phyloP scores from a whole-genome alignment of 345 rosid genomes.

The Pugionium dolabratum region DNA sequence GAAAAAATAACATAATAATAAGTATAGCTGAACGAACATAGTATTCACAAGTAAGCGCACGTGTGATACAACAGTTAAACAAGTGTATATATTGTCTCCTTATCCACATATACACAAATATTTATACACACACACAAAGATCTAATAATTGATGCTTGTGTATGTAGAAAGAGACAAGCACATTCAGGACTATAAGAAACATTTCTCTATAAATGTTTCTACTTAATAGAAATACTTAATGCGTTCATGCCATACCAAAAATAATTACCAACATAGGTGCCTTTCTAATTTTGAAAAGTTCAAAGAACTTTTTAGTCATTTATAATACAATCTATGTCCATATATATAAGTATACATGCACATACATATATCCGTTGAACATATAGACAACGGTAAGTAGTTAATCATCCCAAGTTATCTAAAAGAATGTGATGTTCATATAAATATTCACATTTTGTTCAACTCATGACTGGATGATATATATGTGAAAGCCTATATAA shows the following conservation, averaged over 20 bases:
- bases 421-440: neutral
- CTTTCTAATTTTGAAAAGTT: slow-evolving; percentile 22
- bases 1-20: too few relatives aligned
- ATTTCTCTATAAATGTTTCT: slow-evolving; percentile 1
- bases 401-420: neutral
- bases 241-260: slow-evolving; percentile 1
- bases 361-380: neutral
- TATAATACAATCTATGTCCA: slow-evolving; percentile 9
- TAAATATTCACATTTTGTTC: too few relatives aligned
- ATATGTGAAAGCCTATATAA: too few relatives aligned
- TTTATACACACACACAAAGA: too few relatives aligned
- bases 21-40: neutral
- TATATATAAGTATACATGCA: neutral
- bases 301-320: slow-evolving; percentile 1
- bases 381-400: neutral
- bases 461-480: too few relatives aligned
- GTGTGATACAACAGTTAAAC: slow-evolving; percentile 26
- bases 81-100: slow-evolving; percentile 29
- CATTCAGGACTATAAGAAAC: slow-evolving; percentile 8
- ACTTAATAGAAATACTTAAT: neutral
- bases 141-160: neutral
- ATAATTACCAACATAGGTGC: slow-evolving; percentile 2
- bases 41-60: slow-evolving; percentile 33
- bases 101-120: slow-evolving; percentile 17
- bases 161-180: too few relatives aligned